These are phyloP conservation scores for Thinopyrum elongatum DNA, from an alignment of 176 grass and related monocot species.

Conservation along the genomic window DNA sequence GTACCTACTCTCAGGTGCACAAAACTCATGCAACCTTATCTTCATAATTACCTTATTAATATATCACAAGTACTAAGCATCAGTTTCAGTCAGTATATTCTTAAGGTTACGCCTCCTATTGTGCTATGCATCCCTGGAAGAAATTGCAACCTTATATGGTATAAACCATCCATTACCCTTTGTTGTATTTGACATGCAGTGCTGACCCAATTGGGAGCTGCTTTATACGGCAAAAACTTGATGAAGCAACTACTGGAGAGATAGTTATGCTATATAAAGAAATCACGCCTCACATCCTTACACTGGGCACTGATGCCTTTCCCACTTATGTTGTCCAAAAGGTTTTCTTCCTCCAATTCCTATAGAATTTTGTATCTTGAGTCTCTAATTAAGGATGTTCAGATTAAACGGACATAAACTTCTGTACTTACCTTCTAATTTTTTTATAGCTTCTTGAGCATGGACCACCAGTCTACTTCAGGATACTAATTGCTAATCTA, in stretches of 20 bases:
- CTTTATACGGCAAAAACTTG: slow-evolving; percentile 38
- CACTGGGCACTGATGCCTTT: slow-evolving; percentile 37
- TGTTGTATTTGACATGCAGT: slow-evolving; percentile 21
- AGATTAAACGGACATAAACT: background rate
- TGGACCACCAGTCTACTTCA: slow-evolving; percentile 27
- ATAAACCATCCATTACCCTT: background rate
- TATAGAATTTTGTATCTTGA: background rate
- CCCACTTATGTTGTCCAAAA: slow-evolving; percentile 55
- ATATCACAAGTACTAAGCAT: too few relatives aligned
- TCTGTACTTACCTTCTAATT: background rate
- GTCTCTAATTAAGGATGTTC: background rate
- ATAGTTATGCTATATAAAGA: slow-evolving; percentile 46
- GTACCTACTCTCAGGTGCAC: slow-evolving; percentile 41
- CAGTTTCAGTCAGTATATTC: background rate
- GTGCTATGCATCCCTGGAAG: background rate
- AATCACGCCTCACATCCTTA: slow-evolving; percentile 13
- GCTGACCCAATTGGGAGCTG: slow-evolving; percentile 24
- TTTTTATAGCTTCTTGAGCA: slow-evolving; percentile 51
- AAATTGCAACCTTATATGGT: background rate
- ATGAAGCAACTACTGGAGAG: slow-evolving; percentile 32
- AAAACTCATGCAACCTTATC: background rate
- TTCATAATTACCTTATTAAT: background rate
- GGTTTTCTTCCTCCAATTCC: slow-evolving; percentile 25
- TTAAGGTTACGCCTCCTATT: background rate
- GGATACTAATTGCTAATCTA: slow-evolving; percentile 36